These are phyloP conservation scores for Drosera spatulata DNA, from an alignment of 179 eudicot species.

Conservation along the genomic window DNA sequence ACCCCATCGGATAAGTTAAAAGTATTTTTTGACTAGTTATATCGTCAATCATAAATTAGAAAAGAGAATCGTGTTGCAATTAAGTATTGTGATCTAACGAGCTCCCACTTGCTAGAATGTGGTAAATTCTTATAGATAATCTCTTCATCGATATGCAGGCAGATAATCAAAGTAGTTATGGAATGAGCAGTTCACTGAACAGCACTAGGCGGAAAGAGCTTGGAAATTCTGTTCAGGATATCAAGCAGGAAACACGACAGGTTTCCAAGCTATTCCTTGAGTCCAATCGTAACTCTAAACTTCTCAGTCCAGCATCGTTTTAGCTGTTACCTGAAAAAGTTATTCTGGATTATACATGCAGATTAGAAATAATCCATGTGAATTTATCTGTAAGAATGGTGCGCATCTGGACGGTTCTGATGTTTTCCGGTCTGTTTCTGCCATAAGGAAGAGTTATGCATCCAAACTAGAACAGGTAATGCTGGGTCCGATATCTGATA, in stretches of 20 bases:
- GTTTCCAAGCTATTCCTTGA: constrained; percentile 8
- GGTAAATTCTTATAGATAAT: background rate
- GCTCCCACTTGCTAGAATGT: too few relatives aligned
- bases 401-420: constrained; percentile 25
- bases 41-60: too few relatives aligned
- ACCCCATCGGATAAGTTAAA: too few relatives aligned
- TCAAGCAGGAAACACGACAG: constrained; percentile 40
- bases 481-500: too few relatives aligned
- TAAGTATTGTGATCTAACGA: too few relatives aligned
- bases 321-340: background rate
- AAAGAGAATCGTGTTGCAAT: too few relatives aligned
- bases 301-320: background rate
- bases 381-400: constrained; percentile 12
- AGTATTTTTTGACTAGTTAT: too few relatives aligned
- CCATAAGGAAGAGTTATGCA: constrained; percentile 29
- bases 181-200: constrained; percentile 25
- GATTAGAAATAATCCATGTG: constrained; percentile 13
- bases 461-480: constrained; percentile 62
- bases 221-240: constrained; percentile 55
- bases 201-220: constrained; percentile 53
- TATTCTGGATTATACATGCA: constrained; percentile 8
- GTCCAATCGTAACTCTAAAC: background rate
- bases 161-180: constrained; percentile 36
- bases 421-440: constrained; percentile 37
- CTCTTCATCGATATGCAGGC: constrained; percentile 27